Conservation (phyloP, 306 rosid species). For the Prinsepia uniflora region DNA sequence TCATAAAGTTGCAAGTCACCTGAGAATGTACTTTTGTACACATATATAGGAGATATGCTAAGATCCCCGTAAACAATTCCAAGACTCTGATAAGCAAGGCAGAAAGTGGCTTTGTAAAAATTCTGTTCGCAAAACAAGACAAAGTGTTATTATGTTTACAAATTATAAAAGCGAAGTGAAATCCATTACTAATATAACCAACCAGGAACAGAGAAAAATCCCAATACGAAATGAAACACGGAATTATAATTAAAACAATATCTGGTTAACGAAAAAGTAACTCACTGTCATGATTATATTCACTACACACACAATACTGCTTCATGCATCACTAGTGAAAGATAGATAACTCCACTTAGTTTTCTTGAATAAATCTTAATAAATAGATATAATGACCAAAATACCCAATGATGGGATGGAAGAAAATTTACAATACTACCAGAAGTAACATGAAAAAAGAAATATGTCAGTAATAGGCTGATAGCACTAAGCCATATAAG, state of each 20-base stretch:
- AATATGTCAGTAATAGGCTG: not conserved
- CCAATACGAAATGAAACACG: not conserved
- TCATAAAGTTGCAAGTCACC: constrained; percentile 13
- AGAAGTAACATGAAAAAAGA: not conserved
- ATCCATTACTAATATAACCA: not conserved
- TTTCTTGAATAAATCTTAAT: not conserved
- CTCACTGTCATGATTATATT: not conserved
- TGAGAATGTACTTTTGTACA: constrained; percentile 29
- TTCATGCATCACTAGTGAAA: not conserved
- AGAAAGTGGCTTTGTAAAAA: constrained; percentile 16
- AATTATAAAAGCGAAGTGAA: not conserved
- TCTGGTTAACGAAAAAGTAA: not conserved
- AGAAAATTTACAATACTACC: not conserved
- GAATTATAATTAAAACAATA: not conserved
- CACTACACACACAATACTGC: not conserved
- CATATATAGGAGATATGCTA: constrained; percentile 29
- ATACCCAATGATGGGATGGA: not conserved
- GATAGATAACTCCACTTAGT: not conserved
- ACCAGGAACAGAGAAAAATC: not conserved
- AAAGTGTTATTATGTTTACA: constrained; percentile 2
- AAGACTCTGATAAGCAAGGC: constrained; percentile 26
- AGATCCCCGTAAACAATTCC: constrained; percentile 30
- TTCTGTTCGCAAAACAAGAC: constrained; percentile 18
- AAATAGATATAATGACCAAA: not conserved
- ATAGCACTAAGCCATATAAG: not conserved